phyloP scores from a whole-genome alignment of 2,329 filamentous ascomycete species.

The Ophiocordyceps camponoti-floridani region DNA sequence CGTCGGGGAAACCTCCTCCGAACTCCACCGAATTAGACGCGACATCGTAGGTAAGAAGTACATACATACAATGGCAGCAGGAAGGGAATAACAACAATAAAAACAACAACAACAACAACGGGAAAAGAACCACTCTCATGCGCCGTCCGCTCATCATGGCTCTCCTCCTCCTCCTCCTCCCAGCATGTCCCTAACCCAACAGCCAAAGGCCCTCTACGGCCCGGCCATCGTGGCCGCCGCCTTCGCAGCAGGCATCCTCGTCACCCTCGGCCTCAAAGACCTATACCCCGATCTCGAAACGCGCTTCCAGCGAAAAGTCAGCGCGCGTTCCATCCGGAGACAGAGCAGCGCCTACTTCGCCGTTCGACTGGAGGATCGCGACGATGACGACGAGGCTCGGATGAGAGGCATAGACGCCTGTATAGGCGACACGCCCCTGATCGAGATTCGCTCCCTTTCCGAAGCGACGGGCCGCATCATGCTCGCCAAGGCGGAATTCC shows the following conservation, averaged over 20 bases:
- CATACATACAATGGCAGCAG: background rate
- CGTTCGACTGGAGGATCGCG: conserved; percentile 32
- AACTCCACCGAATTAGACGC: background rate
- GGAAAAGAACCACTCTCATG: background rate
- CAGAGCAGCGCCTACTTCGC: conserved; percentile 26
- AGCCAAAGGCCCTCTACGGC: conserved; percentile 41
- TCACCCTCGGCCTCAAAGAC: conserved; percentile 66
- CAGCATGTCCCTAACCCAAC: conserved; percentile 40
- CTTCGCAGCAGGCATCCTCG: conserved; percentile 59
- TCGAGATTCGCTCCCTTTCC: conserved; percentile 72
- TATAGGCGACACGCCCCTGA: conserved; percentile 84
- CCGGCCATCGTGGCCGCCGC: conserved; percentile 49
- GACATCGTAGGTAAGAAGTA: background rate
- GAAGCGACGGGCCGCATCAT: conserved; percentile 78
- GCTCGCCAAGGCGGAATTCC: conserved; percentile 85
- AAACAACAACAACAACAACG: background rate
- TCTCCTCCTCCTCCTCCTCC: background rate
- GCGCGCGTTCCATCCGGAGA: conserved; percentile 6
- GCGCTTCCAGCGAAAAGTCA: conserved; percentile 33
- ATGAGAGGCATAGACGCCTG: conserved; percentile 63
- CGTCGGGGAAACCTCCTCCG: background rate
- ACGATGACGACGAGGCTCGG: background rate
- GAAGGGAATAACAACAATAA: background rate
- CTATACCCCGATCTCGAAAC: conserved; percentile 58
- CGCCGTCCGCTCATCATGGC: conserved; percentile 1